Evolutionary conservation across 139 green algal species (phyloP).

Genomic region (Asterochloris erici): DNA sequence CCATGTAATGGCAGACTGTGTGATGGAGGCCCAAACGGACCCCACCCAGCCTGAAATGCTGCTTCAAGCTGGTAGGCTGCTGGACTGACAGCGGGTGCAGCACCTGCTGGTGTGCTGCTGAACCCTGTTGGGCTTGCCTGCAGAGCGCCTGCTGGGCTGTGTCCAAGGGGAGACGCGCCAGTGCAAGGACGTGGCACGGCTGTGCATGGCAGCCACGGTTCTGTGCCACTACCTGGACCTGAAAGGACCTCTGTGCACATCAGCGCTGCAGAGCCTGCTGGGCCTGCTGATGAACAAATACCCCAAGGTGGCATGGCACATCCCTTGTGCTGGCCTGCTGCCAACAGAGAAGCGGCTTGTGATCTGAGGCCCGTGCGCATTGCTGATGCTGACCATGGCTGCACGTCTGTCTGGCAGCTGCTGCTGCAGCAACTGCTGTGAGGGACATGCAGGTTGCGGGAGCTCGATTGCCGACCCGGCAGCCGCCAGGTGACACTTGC

Average conservation of each 20-base stretch:
- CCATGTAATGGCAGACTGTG: neutral
- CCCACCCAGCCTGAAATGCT: neutral
- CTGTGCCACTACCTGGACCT: conserved; percentile 44
- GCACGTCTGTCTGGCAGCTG: too few species aligned
- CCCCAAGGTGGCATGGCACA: conserved; percentile 41
- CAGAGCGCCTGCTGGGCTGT: conserved; percentile 43
- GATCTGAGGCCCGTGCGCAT: neutral
- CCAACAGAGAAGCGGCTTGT: neutral
- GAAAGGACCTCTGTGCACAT: conserved; percentile 18
- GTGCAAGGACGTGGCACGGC: conserved; percentile 61
- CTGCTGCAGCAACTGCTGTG: too few species aligned
- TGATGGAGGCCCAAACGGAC: neutral
- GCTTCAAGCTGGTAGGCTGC: neutral
- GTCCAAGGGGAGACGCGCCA: conserved; percentile 40
- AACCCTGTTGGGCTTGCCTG: neutral
- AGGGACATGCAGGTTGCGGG: too few species aligned
- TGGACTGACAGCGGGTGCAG: neutral
- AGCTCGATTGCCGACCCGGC: too few species aligned
- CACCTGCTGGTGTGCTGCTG: neutral
- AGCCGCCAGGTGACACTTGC: neutral
- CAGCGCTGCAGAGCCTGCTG: conserved; percentile 56
- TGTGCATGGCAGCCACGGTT: conserved; percentile 47
- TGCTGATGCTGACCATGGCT: neutral
- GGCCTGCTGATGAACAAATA: conserved; percentile 59
- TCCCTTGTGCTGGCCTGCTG: neutral